Base-by-base conservation (phyloP, 164 flowering plant species). In the Paratinospora sagittata region DNA sequence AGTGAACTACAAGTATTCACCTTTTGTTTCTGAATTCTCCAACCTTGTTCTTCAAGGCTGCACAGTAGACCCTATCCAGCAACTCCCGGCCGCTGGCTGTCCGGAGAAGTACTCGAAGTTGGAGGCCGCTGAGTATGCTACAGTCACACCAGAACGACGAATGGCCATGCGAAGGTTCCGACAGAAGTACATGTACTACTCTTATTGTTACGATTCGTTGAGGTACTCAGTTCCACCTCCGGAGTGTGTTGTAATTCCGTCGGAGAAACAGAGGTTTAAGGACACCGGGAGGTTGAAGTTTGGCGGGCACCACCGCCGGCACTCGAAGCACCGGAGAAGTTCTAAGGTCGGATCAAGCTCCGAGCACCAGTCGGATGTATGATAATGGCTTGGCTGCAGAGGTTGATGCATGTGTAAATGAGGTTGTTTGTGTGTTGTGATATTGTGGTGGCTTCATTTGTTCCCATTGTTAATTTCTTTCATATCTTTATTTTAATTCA, bases 41-140 rank as follows among this genome's bases (percentile, higher is more conserved):
- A 89, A 86, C 76, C 73, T 94, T 0, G 86, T 82, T 36, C 83
- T 90, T 13, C 81, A 87, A 8, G 98, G 98, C 60, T 92, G 98
- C 68, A 43, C 82, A 0, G 77, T 77, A 0, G 88, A 89, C 47
- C 96, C 94, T 10, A 78, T 88, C 41, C 81, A 82, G 39, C 84
- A 85, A 57, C 39, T 77, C 39, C 71, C 83, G 0, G 41, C 72
- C 7, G 39, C 55, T 11, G 47, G 8, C 19, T 87, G 90, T 76
- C 6, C 73, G 49, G 78, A 78, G 2, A 60, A 68, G 34, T 41
- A 71, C 12, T 66, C 76, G 6, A 70, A 47, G 23, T 71, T 88
- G 27, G 80, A 74, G 16, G 41, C 63, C 16, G 75, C 75, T 0
- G 86, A 84, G 70, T 87, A 79, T 34, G 72, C 90, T 1, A 67